phyloP scores from a whole-genome alignment of 1,139 yeast species.

The Lodderomyces metapsilosis region DNA sequence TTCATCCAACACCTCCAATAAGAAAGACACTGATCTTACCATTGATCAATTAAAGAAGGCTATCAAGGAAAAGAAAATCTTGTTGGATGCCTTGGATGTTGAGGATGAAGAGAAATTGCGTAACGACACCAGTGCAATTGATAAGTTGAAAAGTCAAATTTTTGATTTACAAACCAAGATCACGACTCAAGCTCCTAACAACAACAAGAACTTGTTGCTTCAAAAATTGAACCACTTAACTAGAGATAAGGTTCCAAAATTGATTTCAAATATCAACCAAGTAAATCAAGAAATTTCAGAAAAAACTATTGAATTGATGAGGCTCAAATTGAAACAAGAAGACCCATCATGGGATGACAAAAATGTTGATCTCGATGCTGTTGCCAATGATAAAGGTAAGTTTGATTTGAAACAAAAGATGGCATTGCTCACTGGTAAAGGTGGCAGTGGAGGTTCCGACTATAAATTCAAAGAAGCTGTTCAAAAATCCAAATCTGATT shows the following conservation, averaged over 20 bases:
- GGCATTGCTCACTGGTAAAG: conserved; percentile 88
- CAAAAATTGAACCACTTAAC: conserved; percentile 55
- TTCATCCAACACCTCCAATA: conserved; percentile 15
- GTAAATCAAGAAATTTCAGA: conserved; percentile 70
- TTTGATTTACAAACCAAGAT: conserved; percentile 52
- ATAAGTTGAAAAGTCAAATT: conserved; percentile 61
- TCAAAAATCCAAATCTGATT: conserved; percentile 54
- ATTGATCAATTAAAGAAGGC: conserved; percentile 58
- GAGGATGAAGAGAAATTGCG: conserved; percentile 47
- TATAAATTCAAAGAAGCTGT: conserved; percentile 54
- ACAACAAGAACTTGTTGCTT: conserved; percentile 44
- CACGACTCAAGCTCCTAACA: conserved; percentile 20
- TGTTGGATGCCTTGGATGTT: conserved; percentile 71
- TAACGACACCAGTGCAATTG: conserved; percentile 38
- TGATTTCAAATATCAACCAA: conserved; percentile 59
- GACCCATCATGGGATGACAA: conserved; percentile 65
- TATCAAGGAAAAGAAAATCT: conserved; percentile 66
- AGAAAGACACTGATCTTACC: conserved; percentile 29
- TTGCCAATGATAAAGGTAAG: conserved; percentile 81
- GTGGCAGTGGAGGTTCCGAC: conserved; percentile 44
- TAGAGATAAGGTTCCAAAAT: conserved; percentile 62
- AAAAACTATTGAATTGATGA: conserved; percentile 63
- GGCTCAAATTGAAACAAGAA: conserved; percentile 51
- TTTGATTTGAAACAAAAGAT: conserved; percentile 79
- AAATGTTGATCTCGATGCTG: conserved; percentile 72